These are phyloP conservation scores for Lophium mytilinum DNA, from an alignment of 495 filamentous ascomycete species.

Conservation along the genomic window DNA sequence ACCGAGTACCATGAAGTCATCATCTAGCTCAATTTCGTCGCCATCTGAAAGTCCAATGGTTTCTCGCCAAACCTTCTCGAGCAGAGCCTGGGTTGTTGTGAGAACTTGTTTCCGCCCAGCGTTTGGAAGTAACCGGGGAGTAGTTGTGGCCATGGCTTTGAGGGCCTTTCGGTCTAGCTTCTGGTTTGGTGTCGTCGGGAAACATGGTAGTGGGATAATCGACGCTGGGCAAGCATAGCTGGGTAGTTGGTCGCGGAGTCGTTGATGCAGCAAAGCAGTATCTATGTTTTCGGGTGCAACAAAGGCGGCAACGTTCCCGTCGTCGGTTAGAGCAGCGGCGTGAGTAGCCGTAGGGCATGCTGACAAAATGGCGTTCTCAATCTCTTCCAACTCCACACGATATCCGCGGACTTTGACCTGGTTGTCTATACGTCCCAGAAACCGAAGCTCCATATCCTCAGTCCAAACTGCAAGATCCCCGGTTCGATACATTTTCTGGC, in stretches of 20 bases:
- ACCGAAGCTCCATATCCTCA: conserved; percentile 38
- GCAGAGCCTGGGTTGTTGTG: not conserved
- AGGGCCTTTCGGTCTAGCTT: conserved; percentile 8
- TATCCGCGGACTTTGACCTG: conserved; percentile 33
- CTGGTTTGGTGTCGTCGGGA: conserved; percentile 9
- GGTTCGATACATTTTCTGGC: conserved; percentile 24
- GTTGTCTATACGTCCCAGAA: conserved; percentile 32
- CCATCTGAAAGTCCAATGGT: not conserved
- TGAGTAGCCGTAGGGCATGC: not conserved
- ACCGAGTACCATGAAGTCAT: conserved; percentile 7
- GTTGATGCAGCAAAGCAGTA: not conserved
- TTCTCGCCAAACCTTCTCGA: not conserved
- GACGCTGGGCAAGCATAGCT: conserved; percentile 1
- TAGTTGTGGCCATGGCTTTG: not conserved
- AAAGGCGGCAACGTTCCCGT: not conserved
- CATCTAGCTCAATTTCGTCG: not conserved
- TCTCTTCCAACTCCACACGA: conserved; percentile 37
- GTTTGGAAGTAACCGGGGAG: not conserved
- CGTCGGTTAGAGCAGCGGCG: not conserved
- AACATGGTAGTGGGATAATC: not conserved
- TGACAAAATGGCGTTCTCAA: conserved; percentile 43
- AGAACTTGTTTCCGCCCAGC: not conserved
- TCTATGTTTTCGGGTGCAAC: not conserved
- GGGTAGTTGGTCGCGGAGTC: not conserved
- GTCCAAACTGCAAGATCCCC: conserved; percentile 33